Evolutionary conservation across 129 eudicot genomes (phyloP), one percentile per base, ranked within the genome.

Genomic region (Pittosporum tobira): DNA sequence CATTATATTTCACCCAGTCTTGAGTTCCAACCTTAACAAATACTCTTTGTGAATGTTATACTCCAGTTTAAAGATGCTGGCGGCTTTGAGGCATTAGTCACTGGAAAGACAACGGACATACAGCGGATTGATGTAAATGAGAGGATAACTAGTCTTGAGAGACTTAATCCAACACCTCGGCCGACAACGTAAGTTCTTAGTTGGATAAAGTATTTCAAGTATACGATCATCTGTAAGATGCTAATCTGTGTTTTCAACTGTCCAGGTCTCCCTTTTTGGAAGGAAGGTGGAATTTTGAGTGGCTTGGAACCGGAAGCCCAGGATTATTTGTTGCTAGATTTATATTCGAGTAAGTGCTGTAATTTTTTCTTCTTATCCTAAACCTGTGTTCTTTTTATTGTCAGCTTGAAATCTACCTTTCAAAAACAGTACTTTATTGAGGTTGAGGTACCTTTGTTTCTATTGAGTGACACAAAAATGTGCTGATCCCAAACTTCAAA

Each of bases 151-250:
- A 73, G 81, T 71, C 97, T 90, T 48, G 97, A 90, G 77, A 70
- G 89, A 48, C 93, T 90, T 51, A 90, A 85, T 74, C 97, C 97
- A 5, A 85, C 97, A 36, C 94, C 97, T 48, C 86, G 97, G 13
- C 97, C 97, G 19, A 85, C 97, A 27, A 90, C 97, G 97, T 85
- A 82, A 79, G 82, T 55, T 62, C 74, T 61, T 49, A 6, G 29
- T 63, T 57, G 66, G 13, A 45, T 14, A 50, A 47, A 25, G 40
- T 48, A 7, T 45, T 15, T 34, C 45, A 19, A 31, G 3, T 24
- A 19, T 45, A 26, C 57, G 36, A 34, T 57, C 16, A 38, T 49
- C 34, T 44, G 19, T 10, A 57, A 16, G 47, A 9, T 57, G 48
- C 48, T 75, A 47, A 66, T 63, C 62, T 54, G 50, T 57, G 30